phyloP scores from a whole-genome alignment of 177 flowering plant genomes.

The Vitis hybrid region DNA sequence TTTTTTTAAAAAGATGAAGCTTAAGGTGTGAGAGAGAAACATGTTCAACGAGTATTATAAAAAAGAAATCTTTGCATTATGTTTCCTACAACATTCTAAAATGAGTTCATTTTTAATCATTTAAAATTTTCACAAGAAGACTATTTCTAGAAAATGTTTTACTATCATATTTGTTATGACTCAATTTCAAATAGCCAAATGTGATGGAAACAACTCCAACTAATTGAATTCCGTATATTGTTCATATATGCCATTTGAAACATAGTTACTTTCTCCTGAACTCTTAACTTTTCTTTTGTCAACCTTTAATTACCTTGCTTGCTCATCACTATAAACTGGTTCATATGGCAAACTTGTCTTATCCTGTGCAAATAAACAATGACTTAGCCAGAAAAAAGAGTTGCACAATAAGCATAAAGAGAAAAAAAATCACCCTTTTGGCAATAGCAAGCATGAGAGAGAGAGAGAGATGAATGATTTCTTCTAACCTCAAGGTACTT shows the following conservation, averaged over 20 bases:
- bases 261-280: no score
- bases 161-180: no score
- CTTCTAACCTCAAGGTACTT: constrained; percentile 81
- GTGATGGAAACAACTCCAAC: no score
- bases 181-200: no score
- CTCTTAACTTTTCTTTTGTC: no score
- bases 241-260: background rate
- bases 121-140: no score
- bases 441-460: background rate
- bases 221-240: background rate
- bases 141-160: background rate
- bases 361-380: constrained; percentile 43
- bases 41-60: no score
- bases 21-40: no score
- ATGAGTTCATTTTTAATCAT: background rate
- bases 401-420: background rate
- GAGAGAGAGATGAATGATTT: background rate
- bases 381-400: background rate
- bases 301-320: constrained; percentile 62
- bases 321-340: constrained; percentile 85
- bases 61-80: no score
- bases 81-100: background rate
- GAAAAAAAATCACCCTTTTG: background rate
- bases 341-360: constrained; percentile 78
- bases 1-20: no score